Conservation (phyloP, 164 flowering plant genomes). For the Macadamia tetraphylla region DNA sequence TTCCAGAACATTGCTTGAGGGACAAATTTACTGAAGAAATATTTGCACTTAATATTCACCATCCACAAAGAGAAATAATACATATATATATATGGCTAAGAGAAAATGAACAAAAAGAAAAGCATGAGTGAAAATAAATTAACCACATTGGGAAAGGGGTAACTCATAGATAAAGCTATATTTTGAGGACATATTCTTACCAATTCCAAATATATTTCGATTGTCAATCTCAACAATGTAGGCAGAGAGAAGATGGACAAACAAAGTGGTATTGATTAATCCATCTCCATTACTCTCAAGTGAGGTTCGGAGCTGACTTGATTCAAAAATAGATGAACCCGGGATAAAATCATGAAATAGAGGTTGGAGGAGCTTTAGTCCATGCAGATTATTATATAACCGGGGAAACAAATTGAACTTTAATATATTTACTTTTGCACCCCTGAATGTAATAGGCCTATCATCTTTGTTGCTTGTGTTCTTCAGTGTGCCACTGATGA, state of each 20-base stretch:
- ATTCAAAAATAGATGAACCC: constrained; percentile 53
- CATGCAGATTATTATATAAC: constrained; percentile 56
- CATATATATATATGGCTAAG: neutral
- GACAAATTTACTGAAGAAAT: no score
- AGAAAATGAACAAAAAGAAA: neutral
- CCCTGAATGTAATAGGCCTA: constrained; percentile 73
- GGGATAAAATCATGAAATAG: constrained; percentile 83
- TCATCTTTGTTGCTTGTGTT: constrained; percentile 44
- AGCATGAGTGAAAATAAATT: neutral
- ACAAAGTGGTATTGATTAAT: constrained; percentile 68
- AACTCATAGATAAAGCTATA: neutral
- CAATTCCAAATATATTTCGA: constrained; percentile 66
- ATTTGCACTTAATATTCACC: neutral
- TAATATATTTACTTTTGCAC: constrained; percentile 55
- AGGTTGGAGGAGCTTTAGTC: constrained; percentile 80
- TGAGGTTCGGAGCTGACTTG: constrained; percentile 59
- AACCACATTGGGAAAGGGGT: neutral
- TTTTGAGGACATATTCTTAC: constrained; percentile 31
- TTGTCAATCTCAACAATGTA: constrained; percentile 74
- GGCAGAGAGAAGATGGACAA: constrained; percentile 67
- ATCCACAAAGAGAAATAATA: neutral
- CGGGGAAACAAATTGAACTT: constrained; percentile 79
- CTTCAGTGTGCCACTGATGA: constrained; percentile 58
- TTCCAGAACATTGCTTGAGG: no score
- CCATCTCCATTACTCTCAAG: constrained; percentile 66